Conservation (phyloP, 2,329 filamentous ascomycete species). For the Pochonia chlamydosporia region DNA sequence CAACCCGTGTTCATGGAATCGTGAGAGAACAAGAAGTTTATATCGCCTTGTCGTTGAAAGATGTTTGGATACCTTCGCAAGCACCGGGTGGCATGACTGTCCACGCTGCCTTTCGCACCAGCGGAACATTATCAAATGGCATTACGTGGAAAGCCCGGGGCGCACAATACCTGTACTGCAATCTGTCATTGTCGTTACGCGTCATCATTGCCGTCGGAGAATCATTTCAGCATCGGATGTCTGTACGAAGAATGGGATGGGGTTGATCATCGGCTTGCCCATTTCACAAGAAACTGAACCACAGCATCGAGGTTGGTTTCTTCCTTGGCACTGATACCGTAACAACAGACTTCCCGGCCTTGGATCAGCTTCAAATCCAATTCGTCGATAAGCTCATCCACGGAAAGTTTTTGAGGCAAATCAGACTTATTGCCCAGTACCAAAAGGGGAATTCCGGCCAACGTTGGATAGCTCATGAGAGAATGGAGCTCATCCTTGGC, state of each 20-base stretch:
- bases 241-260: background rate
- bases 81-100: background rate
- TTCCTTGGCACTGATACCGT: conserved; percentile 97
- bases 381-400: conserved; percentile 92
- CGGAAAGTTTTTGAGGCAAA: conserved; percentile 80
- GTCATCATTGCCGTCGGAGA: conserved; percentile 9
- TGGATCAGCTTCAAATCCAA: conserved; percentile 85
- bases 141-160: background rate
- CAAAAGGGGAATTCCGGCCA: conserved; percentile 85
- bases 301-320: conserved; percentile 98
- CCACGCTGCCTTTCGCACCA: background rate
- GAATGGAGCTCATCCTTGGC: conserved; percentile 91
- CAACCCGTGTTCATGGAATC: conserved; percentile 22
- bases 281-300: conserved; percentile 91
- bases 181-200: conserved; percentile 6
- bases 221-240: conserved; percentile 3
- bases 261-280: conserved; percentile 61
- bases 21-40: conserved; percentile 23
- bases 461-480: conserved; percentile 74
- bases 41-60: conserved; percentile 19
- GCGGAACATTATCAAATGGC: conserved; percentile 1
- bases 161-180: background rate
- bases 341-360: conserved; percentile 93
- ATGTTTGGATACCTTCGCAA: background rate
- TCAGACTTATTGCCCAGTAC: conserved; percentile 98